phyloP scores from a whole-genome alignment of 2,329 filamentous ascomycete genomes.

The Pseudogymnoascus destructans region DNA sequence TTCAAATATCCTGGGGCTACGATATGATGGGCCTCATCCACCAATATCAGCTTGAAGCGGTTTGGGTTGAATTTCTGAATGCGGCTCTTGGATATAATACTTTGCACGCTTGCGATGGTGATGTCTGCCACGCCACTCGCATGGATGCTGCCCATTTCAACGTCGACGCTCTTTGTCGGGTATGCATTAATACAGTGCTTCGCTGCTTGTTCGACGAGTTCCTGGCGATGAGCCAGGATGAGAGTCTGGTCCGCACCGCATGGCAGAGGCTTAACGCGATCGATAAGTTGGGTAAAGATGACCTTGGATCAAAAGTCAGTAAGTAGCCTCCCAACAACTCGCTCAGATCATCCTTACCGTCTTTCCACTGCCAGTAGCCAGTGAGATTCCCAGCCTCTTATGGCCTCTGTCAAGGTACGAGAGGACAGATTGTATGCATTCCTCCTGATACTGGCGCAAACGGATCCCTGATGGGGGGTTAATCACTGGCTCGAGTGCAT shows the following conservation, averaged over 20 bases:
- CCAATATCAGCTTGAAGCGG: slow-evolving; percentile 77
- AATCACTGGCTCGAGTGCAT: slow-evolving; percentile 1
- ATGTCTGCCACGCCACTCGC: slow-evolving; percentile 79
- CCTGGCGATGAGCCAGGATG: slow-evolving; percentile 81
- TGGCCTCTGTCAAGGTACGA: slow-evolving; percentile 55
- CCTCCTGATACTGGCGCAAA: slow-evolving; percentile 76
- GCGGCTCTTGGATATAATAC: slow-evolving; percentile 62
- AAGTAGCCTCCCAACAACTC: neutral
- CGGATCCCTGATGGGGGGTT: slow-evolving; percentile 30
- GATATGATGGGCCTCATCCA: slow-evolving; percentile 96
- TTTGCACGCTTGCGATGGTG: slow-evolving; percentile 81
- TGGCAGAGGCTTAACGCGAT: slow-evolving; percentile 49
- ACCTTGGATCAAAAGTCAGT: slow-evolving; percentile 40
- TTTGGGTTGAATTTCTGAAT: slow-evolving; percentile 70
- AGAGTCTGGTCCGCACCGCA: slow-evolving; percentile 60
- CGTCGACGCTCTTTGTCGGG: slow-evolving; percentile 66
- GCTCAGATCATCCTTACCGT: slow-evolving; percentile 41
- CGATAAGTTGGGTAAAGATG: slow-evolving; percentile 91
- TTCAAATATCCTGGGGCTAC: slow-evolving; percentile 70
- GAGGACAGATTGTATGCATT: slow-evolving; percentile 76
- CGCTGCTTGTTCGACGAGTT: slow-evolving; percentile 89
- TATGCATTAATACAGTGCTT: slow-evolving; percentile 72
- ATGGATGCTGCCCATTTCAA: slow-evolving; percentile 75
- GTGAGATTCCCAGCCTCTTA: slow-evolving; percentile 67
- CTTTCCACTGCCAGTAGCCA: slow-evolving; percentile 82